Base-by-base conservation (phyloP, 2,329 filamentous ascomycete species). In the Epichloe elymi region DNA sequence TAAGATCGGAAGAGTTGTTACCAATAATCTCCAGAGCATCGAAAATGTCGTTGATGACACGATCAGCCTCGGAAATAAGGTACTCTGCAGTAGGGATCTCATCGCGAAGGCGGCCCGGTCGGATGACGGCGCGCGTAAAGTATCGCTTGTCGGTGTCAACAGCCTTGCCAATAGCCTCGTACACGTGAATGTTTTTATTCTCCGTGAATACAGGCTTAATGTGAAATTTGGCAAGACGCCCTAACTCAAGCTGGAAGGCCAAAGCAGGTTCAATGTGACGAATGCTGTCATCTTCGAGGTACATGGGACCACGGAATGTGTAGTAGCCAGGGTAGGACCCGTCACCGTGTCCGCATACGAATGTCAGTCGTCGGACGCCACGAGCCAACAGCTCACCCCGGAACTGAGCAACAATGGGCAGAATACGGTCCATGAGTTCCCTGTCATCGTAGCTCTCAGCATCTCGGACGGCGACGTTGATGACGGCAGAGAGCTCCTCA, bases 61-160 rank as follows among this genome's bases (percentile, higher is more conserved):
- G 85, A 64, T 98, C 91, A 39, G 91, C 90, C 74, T 98, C 93
- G 0, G 90, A 96, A 60, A 95, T 94, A 66, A 98, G 80, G 71
- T 98, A 98, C 70, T 98, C 93, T 1, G 88, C 88, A n/a, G 91
- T 97, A 38, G 93, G 90, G 55, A 98, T 97, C 70, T 97, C 91
- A 63, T 98, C 93, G 60, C 91, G 85, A 51, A 98, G 83, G 65
- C 91, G 87, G 46, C 93, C 93, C 55, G 93, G 88, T 61, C 93
- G 83, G 58, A 98, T 94, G 46, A 96, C 88, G 54, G 91, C 91
- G 68, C 93, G 88, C 48, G 93, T 93, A 68, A 98, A 98, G 79
- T 97, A 98, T 59, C 93, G 86, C 81, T 96, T 96, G 71, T 98
- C 93, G 51, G 87, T 90, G 66, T 96, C 90, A 39, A 90, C 86